phyloP scores from a whole-genome alignment of 345 rosid genomes.

The Kandelia obovata region DNA sequence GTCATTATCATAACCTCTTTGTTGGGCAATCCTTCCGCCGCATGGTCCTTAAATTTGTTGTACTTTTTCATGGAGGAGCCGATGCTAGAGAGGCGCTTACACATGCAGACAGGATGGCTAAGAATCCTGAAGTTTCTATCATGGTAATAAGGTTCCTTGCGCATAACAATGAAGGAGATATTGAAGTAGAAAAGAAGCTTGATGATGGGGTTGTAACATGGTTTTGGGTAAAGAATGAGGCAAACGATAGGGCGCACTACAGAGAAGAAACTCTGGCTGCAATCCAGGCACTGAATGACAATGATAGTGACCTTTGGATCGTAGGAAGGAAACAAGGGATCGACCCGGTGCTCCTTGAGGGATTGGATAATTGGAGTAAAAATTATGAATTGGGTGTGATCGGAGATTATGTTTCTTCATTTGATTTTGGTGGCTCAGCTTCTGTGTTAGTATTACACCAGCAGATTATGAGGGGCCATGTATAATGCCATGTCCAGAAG shows the following conservation, averaged over 20 bases:
- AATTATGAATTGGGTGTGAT: conserved; percentile 52
- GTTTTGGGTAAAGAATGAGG: conserved; percentile 72
- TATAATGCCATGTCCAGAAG: too few relatives aligned
- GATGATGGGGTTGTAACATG: conserved; percentile 72
- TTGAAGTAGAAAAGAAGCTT: conserved; percentile 64
- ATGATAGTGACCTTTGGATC: conserved; percentile 57
- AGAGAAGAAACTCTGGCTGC: conserved; percentile 58
- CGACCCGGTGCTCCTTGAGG: conserved; percentile 53
- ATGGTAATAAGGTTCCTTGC: conserved; percentile 56
- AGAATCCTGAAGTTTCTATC: conserved; percentile 40
- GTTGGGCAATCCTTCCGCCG: conserved; percentile 4
- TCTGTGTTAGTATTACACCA: conserved; percentile 73
- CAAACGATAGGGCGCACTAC: conserved; percentile 49
- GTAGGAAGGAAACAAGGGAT: conserved; percentile 65
- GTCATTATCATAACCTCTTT: conserved; percentile 22
- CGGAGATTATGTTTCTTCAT: conserved; percentile 56
- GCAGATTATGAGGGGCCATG: conserved; percentile 44
- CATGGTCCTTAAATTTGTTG: conserved; percentile 18
- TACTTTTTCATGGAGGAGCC: conserved; percentile 75
- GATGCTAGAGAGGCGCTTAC: conserved; percentile 70
- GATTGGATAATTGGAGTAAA: conserved; percentile 57
- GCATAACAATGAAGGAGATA: conserved; percentile 44
- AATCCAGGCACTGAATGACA: conserved; percentile 47
- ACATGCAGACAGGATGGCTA: conserved; percentile 50
- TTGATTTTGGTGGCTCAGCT: conserved; percentile 42